Base-by-base conservation (phyloP, 805 yeast genomes). In the Clavispora phyllophila region DNA sequence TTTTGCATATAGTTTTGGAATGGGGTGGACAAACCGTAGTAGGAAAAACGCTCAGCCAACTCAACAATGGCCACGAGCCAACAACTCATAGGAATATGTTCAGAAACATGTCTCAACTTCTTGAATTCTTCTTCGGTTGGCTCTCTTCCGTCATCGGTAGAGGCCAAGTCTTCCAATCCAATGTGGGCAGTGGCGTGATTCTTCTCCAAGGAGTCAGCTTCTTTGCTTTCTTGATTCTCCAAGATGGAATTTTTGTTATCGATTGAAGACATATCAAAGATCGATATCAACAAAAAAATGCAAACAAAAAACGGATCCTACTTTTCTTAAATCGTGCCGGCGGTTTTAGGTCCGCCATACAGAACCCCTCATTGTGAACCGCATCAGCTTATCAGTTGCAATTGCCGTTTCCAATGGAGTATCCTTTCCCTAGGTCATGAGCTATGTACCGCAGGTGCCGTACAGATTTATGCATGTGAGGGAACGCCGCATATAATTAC, bases 1-100 rank as follows among this genome's bases (percentile, higher is more conserved):
- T 78, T 67, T 61, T 82, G 86, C 83, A 86, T 82, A 63, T 84
- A 85, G 66, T 86, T 86, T 66, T 79, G 84, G 66, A 86, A 80
- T 7, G 87, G 84, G 45, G 86, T 84, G 37, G 82, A 74, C 46
- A 84, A 68, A 57, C 95, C 93, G 55, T 86, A 86, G 68, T 81
- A 86, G 10, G 91, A 75, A 60, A 86, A 85, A 51, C 95, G 76
- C 63, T 86, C 95, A 37, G 90, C 78, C 48, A 86, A 77, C 66
- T 86, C 95, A 32, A 86, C 87, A 36, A 85, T 44, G 12, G 83
- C 83, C 33, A 81, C 82, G 38, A 77, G 66, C 79, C 79, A 80
- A 49, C 80, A 78, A n/a, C 79, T 61, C 27, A 65, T 32, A 17
- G 84, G 84, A 27, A 79, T 70, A 9, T 45, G 51, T 49, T 75